Evolutionary conservation across 805 yeast genomes (phyloP), one percentile per base, ranked within the genome.

Genomic region (Tetrapisispora phaffii): DNA sequence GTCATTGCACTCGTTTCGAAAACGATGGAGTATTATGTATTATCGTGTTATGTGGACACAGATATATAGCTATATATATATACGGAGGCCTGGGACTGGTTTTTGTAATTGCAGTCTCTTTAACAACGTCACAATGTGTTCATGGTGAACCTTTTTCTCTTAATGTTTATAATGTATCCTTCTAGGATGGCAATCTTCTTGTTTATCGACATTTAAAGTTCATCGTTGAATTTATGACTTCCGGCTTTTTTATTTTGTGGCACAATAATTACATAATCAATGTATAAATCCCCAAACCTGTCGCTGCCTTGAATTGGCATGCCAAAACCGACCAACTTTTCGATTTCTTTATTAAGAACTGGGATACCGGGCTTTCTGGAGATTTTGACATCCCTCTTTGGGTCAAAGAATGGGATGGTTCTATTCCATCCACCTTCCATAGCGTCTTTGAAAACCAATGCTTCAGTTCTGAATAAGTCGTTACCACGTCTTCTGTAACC

Each of bases 401-500:
- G 70, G 58, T 85, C 96, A 44, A 93, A 74, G 50, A 79, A 82
- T 35, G 72, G 74, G 22, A 93, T 70, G 6, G 64, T 63, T 44
- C 96, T 71, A 33, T 64, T 57, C 98, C 98, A 93, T 16, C 81
- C 86, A 16, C 98, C 98, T 7, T 56, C 41, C 7, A 77, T 41
- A 0, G 97, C 84, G 62, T 93, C 96, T 44, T 74, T 71, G 42
- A 80, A 69, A 2, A 83, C 74, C 26, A 93, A 60, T 1, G 77
- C 80, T 60, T 93, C 97, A 0, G 87, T 84, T 48, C 97, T 71
- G 67, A 81, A 89, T 50, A 93, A 66, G 55, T 83, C 71, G 50
- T 73, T 61, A 32, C 85, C 85, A 48, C 87, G 74, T 54, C 98
- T 75, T 63, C 96, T 75, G 66, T 80, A 93, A 7, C 98, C 98